Percentiles rank a stretch among this genome's conserved stretches.
These are phyloP conservation scores for Fomitiporia mediterranea DNA, from an alignment of 1,284 basidiomycete species.

Conservation along the genomic window DNA sequence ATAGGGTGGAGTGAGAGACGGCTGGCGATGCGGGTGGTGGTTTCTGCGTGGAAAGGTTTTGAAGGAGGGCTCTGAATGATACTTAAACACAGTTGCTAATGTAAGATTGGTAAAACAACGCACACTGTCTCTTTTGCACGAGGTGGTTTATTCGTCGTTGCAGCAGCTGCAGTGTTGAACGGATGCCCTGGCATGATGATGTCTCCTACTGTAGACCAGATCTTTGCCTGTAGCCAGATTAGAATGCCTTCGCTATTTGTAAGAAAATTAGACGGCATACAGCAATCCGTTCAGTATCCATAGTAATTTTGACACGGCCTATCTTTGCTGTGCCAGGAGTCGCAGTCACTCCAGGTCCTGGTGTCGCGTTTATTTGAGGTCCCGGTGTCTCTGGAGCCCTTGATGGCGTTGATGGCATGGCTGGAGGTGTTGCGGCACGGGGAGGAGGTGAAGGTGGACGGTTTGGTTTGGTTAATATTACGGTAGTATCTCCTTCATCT, in stretches of 20 bases:
- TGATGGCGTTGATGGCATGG: conserved; percentile 6
- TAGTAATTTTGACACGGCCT: conserved; percentile 40
- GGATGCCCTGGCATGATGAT: conserved; percentile 53
- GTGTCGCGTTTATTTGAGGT: not conserved
- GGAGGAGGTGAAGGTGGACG: conserved; percentile 2
- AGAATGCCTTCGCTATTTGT: not conserved
- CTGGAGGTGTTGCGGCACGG: not conserved
- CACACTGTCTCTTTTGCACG: conserved; percentile 64
- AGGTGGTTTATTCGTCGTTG: conserved; percentile 37
- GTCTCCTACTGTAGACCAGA: conserved; percentile 63
- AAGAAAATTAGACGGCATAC: conserved; percentile 35
- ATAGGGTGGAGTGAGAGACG: conserved; percentile 35
- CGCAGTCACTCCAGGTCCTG: conserved; percentile 2
- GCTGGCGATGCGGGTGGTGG: conserved; percentile 39
- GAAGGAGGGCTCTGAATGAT: conserved; percentile 50
- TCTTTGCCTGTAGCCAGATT: conserved; percentile 44
- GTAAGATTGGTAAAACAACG: conserved; percentile 25
- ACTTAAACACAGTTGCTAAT: not conserved
- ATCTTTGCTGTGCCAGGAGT: conserved; percentile 24
- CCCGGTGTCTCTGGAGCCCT: not conserved
- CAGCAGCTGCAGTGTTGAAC: conserved; percentile 33
- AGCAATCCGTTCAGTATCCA: conserved; percentile 56
- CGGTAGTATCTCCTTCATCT: conserved; percentile 19
- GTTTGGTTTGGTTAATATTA: conserved; percentile 10
- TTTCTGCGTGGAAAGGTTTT: conserved; percentile 34